Evolutionary conservation across 129 eudicot genomes (phyloP), one percentile per base, ranked within the genome.

Genomic region (Arctium lappa): DNA sequence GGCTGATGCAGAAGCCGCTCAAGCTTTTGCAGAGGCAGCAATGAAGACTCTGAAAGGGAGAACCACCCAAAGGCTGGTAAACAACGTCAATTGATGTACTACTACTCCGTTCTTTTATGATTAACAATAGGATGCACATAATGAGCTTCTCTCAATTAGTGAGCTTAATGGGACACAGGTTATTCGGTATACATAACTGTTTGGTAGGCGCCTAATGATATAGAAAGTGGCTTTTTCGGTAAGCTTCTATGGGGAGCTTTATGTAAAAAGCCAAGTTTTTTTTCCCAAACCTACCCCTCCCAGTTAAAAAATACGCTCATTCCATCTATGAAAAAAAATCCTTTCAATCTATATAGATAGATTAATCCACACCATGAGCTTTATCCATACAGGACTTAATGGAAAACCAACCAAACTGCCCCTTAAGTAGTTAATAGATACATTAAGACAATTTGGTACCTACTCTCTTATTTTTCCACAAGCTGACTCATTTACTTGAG

Each of bases 1-100:
- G 75, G 99, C 97, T 77, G 98, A 95, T 80, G 99, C 99, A 13
- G 97, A 93, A 85, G 95, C 97, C 9, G 98, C 98, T 39, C 95
- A 93, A 86, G 95, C 95, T 42, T 91, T 90, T 91, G 99, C 99
- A 5, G 98, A 93, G 56, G 99, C 98, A 36, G 99, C 99, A 27
- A 81, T 88, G 85, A 93, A 95, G 92, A 91, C 97, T 7, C 90
- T 91, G 37, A 88, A 91, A 87, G 97, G 92, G 60, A 90, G 95
- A 85, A 89, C 73, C 76, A 78, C 88, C 6, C 90, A 92, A 16
- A 87, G 84, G 62, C 87, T 86, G 97, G 99, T 95, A 89, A 84
- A 81, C 60, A 70, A 29, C 32, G 38, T 42, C 4, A 56, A 22
- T 18, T 30, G 13, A 36, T 22, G 38, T 18, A 22, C 65, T 13